Conservation (phyloP, 768 basidiomycete genomes). For the Lentinula edodes region DNA sequence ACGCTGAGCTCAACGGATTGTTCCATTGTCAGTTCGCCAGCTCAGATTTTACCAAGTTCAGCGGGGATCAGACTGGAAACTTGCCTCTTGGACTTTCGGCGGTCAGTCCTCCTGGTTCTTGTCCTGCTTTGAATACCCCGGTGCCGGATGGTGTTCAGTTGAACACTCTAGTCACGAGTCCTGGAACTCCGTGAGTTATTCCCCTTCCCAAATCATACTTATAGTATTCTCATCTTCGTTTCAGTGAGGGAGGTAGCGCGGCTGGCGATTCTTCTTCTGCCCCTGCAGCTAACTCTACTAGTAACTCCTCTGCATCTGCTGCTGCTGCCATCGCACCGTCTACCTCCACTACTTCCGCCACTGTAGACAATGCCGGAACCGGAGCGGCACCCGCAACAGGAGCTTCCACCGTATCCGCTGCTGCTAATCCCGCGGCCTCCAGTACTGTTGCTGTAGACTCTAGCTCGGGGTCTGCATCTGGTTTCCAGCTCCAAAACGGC, state of each 20-base stretch:
- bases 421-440: conserved; percentile 13
- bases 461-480: conserved; percentile 14
- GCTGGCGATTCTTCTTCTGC: conserved; percentile 2
- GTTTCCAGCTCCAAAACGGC: conserved; percentile 40
- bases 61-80: conserved; percentile 43
- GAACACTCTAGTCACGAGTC: conserved; percentile 24
- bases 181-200: conserved; percentile 20
- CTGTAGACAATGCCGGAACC: conserved; percentile 1
- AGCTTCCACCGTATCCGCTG: conserved; percentile 10
- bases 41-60: conserved; percentile 36
- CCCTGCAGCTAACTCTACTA: background rate
- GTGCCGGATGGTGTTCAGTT: conserved; percentile 48
- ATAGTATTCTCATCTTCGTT: background rate
- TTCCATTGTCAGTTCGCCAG: conserved; percentile 57
- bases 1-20: conserved; percentile 46
- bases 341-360: background rate
- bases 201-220: background rate
- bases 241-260: background rate
- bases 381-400: conserved; percentile 7
- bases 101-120: conserved; percentile 41
- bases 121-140: conserved; percentile 42
- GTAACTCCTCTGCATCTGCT: background rate
- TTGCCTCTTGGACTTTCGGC: conserved; percentile 42
- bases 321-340: conserved; percentile 1
- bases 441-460: conserved; percentile 9